Evolutionary conservation across 371 early-diverging fungal genomes (phyloP).

Genomic region (Lichtheimia corymbifera): DNA sequence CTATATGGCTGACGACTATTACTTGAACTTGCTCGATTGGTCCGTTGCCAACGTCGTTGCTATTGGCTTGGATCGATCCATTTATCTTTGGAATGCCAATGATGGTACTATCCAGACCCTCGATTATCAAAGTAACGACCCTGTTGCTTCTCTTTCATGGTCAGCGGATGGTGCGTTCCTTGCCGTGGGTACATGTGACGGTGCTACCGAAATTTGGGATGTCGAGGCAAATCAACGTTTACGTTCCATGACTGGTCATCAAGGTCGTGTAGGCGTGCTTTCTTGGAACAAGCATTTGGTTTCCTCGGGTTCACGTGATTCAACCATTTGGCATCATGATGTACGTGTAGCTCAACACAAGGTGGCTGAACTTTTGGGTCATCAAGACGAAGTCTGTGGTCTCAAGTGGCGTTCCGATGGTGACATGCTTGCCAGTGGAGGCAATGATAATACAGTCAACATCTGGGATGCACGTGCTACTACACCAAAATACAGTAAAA

Average conservation of each 20-base stretch:
- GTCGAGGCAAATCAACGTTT: constrained; percentile 65
- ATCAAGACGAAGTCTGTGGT: constrained; percentile 92
- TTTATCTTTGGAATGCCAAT: constrained; percentile 93
- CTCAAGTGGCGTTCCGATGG: constrained; percentile 93
- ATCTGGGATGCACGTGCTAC: constrained; percentile 89
- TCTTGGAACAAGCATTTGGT: constrained; percentile 88
- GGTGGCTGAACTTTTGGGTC: constrained; percentile 65
- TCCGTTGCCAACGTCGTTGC: constrained; percentile 78
- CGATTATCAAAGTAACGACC: constrained; percentile 53
- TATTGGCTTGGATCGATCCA: constrained; percentile 84
- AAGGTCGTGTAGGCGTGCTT: constrained; percentile 79
- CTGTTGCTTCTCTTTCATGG: constrained; percentile 78
- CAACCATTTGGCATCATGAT: constrained; percentile 93
- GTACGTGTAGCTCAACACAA: constrained; percentile 83
- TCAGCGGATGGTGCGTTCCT: constrained; percentile 77
- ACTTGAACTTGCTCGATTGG: constrained; percentile 98
- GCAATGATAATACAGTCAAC: constrained; percentile 95
- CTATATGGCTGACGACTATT: constrained; percentile 94
- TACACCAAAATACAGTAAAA: constrained; percentile 68
- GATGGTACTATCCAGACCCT: constrained; percentile 75
- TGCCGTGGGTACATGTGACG: constrained; percentile 83
- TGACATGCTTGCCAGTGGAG: constrained; percentile 89
- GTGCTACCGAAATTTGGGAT: constrained; percentile 91
- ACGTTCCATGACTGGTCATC: constrained; percentile 77
- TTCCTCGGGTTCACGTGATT: constrained; percentile 87